A percentile compares a stretch with the other conserved stretches of the same genome.
These are phyloP conservation scores for Chytriomyces confervae DNA, from an alignment of 192 early-diverging fungal genomes.

Conservation along the genomic window DNA sequence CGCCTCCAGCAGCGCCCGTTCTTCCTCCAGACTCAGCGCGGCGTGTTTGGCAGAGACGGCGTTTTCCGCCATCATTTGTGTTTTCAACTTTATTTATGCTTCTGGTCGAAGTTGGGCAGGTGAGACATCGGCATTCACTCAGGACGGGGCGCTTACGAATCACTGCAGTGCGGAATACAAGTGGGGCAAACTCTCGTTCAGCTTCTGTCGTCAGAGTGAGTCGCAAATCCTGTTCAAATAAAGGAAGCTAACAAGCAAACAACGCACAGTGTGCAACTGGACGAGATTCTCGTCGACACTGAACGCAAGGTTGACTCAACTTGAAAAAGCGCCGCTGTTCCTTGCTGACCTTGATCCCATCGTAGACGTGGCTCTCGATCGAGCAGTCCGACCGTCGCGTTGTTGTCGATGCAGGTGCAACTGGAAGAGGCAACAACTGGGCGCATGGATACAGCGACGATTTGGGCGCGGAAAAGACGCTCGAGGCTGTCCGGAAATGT, in stretches of 20 bases:
- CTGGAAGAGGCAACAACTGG: slow-evolving; percentile 59
- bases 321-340: not conserved
- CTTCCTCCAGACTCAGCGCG: not conserved
- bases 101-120: slow-evolving; percentile 51
- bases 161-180: slow-evolving; percentile 53
- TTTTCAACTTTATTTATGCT: slow-evolving; percentile 36
- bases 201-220: slow-evolving; percentile 31
- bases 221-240: not conserved
- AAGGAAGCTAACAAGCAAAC: slow-evolving; percentile 1
- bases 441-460: slow-evolving; percentile 52
- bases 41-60: not conserved
- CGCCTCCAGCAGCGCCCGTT: slow-evolving; percentile 11
- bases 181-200: slow-evolving; percentile 47
- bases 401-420: slow-evolving; percentile 37
- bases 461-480: slow-evolving; percentile 24
- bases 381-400: too few relatives aligned
- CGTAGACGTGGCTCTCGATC: not conserved
- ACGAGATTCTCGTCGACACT: slow-evolving; percentile 49
- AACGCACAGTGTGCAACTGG: slow-evolving; percentile 14
- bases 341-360: slow-evolving; percentile 9
- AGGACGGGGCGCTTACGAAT: not conserved
- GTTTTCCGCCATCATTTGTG: too few relatives aligned
- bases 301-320: slow-evolving; percentile 44
- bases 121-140: not conserved
- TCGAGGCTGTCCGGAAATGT: slow-evolving; percentile 33